Conservation (phyloP, 306 rosid genomes). For the Castanospermum australe region DNA sequence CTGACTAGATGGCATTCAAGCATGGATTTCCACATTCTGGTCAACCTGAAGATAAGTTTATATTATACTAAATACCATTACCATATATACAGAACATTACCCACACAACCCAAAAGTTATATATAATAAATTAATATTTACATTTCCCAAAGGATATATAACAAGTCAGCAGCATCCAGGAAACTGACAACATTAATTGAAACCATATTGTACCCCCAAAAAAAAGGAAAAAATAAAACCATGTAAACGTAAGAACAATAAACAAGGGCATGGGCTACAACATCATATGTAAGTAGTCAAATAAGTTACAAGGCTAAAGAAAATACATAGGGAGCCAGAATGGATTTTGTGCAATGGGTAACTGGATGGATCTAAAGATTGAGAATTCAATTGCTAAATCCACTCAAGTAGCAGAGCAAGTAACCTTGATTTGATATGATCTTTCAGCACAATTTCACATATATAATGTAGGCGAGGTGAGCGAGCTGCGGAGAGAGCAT, state of each 20-base stretch:
- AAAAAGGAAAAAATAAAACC: no score
- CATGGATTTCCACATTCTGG: slow-evolving; percentile 95
- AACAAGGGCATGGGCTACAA: neutral
- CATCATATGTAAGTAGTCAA: neutral
- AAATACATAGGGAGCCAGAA: neutral
- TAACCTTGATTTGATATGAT: neutral
- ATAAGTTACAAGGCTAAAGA: neutral
- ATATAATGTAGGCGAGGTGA: no score
- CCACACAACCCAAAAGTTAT: neutral
- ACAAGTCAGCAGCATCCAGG: neutral
- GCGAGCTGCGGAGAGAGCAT: no score
- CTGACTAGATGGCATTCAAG: slow-evolving; percentile 91
- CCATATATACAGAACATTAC: neutral
- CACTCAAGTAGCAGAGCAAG: neutral
- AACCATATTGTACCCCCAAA: no score
- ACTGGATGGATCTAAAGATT: slow-evolving; percentile 2
- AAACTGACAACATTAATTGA: neutral
- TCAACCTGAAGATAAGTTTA: slow-evolving; percentile 53
- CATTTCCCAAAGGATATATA: neutral
- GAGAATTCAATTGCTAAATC: slow-evolving; percentile 4
- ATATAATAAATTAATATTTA: neutral
- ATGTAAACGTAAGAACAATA: neutral
- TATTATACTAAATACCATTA: no score
- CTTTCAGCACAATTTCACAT: neutral
- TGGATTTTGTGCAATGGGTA: neutral